Evolutionary conservation across 371 early-diverging fungal species (phyloP), one percentile per base, ranked within the genome.

Genomic region (Mucor piriformis): DNA sequence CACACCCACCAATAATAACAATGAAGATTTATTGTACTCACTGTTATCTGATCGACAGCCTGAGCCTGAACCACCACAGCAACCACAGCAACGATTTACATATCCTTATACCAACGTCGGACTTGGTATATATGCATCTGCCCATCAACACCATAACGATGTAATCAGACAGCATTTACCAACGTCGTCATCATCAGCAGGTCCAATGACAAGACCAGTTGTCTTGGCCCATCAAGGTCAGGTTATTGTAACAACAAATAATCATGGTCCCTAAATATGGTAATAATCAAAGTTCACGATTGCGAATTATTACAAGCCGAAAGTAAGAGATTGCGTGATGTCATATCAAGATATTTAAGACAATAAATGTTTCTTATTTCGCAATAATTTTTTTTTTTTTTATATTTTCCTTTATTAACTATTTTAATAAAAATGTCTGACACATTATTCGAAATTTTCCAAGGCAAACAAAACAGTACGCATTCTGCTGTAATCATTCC

Each of bases 81-180:
- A 12, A 34, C 33, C 52, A 54, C 54, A 38, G 29, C 69, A 68
- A 50, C 34, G 56, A 37, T 56, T 44, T 43, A 25, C 43, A 13
- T 50, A 69, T 10, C 59, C 64, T 3, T 78, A 74, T 35, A 78
- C 69, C 66, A 79, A 76, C 24, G 72, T 79, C 27, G 80, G 80
- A 12, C 43, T 79, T 35, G 80, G 80, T 15, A 74, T 79, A 7
- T 79, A 79, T 63, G 80, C 80, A 15, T 79, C 80, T n/a, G 80
- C 80, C 1, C 80, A 79, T 50, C 80, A 79, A 29, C 80, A 79
- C 47, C 80, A 76, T 29, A 73, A 66, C 21, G 80, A 79, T 66
- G 80, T 79, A 0, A 79, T 79, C 18, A 61, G 72, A n/a, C 76
- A 74, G 35, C 80, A 79, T 56, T 55, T 73, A 35, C 75, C 75